Evolutionary conservation across 352 stramenopile species (phyloP), one percentile per base, ranked within the genome.

Genomic region (Globisporangium sylvaticum): DNA sequence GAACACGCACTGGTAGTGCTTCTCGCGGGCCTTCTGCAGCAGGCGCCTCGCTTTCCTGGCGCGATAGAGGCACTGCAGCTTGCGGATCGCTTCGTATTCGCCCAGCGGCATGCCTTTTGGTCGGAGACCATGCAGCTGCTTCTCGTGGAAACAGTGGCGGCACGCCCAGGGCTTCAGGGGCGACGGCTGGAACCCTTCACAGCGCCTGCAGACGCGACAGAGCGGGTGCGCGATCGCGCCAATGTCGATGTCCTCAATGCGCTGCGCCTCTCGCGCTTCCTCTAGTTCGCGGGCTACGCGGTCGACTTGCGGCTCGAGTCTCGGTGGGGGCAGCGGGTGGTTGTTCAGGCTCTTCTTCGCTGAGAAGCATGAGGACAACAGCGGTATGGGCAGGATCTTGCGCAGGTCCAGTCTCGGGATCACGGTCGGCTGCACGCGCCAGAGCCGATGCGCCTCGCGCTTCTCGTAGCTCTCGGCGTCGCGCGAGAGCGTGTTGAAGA

Each of bases 191-290:
- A 92, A 94, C 1, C 86, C 86, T 53, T 91, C 65, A 57, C 86
- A 94, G 1, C 78, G 75, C 86, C 84, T 92, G 64, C 86, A 94
- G 0, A 94, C 69, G 9, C 86, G 84, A 58, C 86, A 94, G 4
- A 91, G 54, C 15, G 86, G 86, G 44, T 94, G 84, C 4, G 91
- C 72, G 64, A 91, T 77, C 1, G 72, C 67, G 31, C 90, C 67
- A 10, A 94, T 81, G 48, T 92, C 78, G 34, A 94, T 83, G 1
- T 77, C 73, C 2, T 92, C 83, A 53, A 93, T 76, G 4, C 79
- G 71, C 44, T 80, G 67, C 12, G 68, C 73, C 24, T 84, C 80
- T 10, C 66, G 64, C 1, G 65, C 31, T 39, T 91, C 78, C 22
- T 77, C 56, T 4, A 63, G 54, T 54, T 80, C 74, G 31, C 79